Percentiles rank a stretch among this genome's conserved stretches.
phyloP scores from a whole-genome alignment of 371 early-diverging fungal genomes.

The Mucor plumbeus region DNA sequence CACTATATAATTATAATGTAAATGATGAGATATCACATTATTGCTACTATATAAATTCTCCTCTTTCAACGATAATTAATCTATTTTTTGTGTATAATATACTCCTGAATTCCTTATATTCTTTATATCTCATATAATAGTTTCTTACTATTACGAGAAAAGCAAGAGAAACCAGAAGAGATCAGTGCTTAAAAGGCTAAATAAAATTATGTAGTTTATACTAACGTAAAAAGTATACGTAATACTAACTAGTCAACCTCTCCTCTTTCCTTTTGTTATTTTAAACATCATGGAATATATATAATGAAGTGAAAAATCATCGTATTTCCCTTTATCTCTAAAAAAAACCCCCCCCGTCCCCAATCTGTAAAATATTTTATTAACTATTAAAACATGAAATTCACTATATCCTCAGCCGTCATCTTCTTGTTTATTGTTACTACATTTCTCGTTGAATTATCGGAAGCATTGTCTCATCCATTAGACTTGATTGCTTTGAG shows the following conservation, averaged over 20 bases:
- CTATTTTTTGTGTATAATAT: neutral
- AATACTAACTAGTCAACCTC: neutral
- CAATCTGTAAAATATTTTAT: neutral
- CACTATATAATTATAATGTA: neutral
- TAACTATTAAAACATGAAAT: neutral
- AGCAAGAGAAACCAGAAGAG: neutral
- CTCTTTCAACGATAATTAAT: neutral
- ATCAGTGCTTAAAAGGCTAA: neutral
- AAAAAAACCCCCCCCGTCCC: no score
- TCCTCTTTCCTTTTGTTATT: slow-evolving; percentile 1
- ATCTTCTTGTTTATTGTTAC: neutral
- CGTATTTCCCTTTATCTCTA: neutral
- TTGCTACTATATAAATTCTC: neutral
- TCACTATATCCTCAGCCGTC: neutral
- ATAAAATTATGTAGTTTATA: neutral
- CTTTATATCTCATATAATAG: neutral
- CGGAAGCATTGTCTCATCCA: neutral
- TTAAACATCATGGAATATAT: slow-evolving; percentile 3
- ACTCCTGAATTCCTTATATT: slow-evolving; percentile 4
- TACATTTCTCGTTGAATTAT: neutral
- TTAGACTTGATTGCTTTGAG: neutral
- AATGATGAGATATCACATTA: neutral
- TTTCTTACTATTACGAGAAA: no score
- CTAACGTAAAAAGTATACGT: neutral
- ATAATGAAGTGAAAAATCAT: neutral